Percentiles rank a stretch among this genome's conserved stretches.
Evolutionary conservation across 495 filamentous ascomycete genomes (phyloP).

Genomic region (Talaromyces borbonicus): DNA sequence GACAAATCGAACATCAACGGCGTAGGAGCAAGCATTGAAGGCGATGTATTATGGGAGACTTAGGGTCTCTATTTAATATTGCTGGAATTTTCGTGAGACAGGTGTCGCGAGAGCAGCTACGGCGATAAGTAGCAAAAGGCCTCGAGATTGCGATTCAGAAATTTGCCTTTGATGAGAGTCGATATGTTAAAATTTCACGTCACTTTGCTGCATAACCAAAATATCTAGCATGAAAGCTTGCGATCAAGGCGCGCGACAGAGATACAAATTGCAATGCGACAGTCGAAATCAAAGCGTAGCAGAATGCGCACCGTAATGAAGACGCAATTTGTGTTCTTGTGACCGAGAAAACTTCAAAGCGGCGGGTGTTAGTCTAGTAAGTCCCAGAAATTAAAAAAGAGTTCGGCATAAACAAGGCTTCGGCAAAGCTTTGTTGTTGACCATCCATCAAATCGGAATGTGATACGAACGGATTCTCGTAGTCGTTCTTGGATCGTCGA

Average conservation of each 20-base stretch:
- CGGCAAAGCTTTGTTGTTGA: not conserved
- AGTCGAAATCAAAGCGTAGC: not conserved
- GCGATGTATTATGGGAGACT: not conserved
- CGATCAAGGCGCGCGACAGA: not conserved
- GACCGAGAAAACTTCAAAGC: not conserved
- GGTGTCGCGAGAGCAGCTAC: not conserved
- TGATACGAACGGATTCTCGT: not conserved
- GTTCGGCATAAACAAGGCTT: not conserved
- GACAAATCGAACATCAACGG: slow-evolving; percentile 2
- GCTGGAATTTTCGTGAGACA: not conserved
- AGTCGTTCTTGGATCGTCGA: not conserved
- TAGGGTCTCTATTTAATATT: not conserved
- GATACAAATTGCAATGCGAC: not conserved
- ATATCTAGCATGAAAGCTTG: not conserved
- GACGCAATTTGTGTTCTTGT: not conserved
- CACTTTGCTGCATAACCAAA: not conserved
- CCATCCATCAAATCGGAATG: slow-evolving; percentile 3
- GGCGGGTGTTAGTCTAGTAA: not conserved
- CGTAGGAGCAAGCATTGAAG: slow-evolving; percentile 5
- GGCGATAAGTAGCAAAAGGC: not conserved
- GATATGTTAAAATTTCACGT: not conserved
- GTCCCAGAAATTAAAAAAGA: too few relatives aligned
- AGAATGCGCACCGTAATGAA: not conserved
- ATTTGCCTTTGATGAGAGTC: not conserved
- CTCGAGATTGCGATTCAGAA: not conserved